These are phyloP conservation scores for Rhododendron simsii DNA, from an alignment of 148 eudicot species.

Conservation along the genomic window DNA sequence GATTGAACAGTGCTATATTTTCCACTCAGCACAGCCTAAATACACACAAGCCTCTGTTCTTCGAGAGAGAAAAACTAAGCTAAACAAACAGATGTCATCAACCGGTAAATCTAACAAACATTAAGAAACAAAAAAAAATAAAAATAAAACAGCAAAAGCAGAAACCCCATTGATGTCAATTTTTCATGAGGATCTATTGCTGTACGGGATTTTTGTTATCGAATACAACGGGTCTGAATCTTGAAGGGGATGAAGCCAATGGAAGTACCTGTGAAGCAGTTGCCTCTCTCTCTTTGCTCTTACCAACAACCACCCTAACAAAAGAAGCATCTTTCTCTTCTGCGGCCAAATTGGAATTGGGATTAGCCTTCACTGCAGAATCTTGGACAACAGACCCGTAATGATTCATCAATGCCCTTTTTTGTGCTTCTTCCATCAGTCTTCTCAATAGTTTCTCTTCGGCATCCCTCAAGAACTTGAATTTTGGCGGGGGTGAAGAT, in stretches of 20 bases:
- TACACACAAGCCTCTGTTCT: neutral
- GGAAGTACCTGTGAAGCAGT: conserved; percentile 70
- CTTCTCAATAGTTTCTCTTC: conserved; percentile 76
- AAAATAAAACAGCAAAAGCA: neutral
- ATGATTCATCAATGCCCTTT: conserved; percentile 7
- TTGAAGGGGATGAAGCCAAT: conserved; percentile 52
- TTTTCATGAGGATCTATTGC: conserved; percentile 10
- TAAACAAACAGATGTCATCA: conserved; percentile 7
- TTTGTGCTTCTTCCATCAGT: conserved; percentile 67
- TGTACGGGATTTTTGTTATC: conserved; percentile 12
- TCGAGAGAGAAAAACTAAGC: neutral
- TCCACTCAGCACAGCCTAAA: neutral
- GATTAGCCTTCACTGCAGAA: conserved; percentile 10
- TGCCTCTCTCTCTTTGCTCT: conserved; percentile 24
- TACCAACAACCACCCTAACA: conserved; percentile 24
- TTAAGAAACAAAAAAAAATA: neutral
- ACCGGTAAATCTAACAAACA: neutral
- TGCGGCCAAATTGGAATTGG: neutral
- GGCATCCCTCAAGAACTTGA: conserved; percentile 91
- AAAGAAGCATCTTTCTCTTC: conserved; percentile 34
- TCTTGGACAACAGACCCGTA: conserved; percentile 21
- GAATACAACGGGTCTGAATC: conserved; percentile 15
- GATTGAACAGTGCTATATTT: neutral
- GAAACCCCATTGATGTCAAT: neutral
- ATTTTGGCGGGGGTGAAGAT: conserved; percentile 86